phyloP scores from a whole-genome alignment of 2,329 filamentous ascomycete genomes.

The Pseudogymnoascus sp. region DNA sequence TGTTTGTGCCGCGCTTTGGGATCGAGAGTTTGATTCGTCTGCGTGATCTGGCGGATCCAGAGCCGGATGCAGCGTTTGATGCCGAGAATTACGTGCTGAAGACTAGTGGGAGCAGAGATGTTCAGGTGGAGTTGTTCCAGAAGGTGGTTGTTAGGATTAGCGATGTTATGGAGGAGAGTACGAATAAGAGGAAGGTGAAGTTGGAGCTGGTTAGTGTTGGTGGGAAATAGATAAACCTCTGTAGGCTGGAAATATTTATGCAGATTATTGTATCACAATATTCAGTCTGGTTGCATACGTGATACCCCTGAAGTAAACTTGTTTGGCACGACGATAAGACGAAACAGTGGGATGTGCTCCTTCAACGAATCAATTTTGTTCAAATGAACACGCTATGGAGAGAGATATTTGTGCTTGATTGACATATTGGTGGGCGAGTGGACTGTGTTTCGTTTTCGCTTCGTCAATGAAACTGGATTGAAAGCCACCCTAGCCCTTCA shows the following conservation, averaged over 20 bases:
- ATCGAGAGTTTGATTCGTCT: constrained; percentile 88
- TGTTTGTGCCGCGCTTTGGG: constrained; percentile 90
- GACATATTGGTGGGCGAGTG: neutral
- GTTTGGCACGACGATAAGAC: neutral
- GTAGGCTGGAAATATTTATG: neutral
- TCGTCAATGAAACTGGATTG: too few relatives aligned
- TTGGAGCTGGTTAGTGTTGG: constrained; percentile 51
- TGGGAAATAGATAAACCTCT: neutral
- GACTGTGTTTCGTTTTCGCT: neutral
- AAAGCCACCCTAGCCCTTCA: neutral
- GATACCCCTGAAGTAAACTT: neutral
- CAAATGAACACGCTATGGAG: neutral
- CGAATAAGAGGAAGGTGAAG: constrained; percentile 89
- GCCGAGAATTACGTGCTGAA: constrained; percentile 74
- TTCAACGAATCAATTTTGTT: neutral
- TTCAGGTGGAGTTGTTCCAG: constrained; percentile 77
- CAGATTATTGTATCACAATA: neutral
- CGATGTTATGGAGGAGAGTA: constrained; percentile 88
- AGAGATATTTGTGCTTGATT: neutral
- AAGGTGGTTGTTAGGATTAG: constrained; percentile 84
- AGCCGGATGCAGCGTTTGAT: constrained; percentile 77
- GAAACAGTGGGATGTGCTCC: neutral
- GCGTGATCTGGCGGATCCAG: constrained; percentile 70
- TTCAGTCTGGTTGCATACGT: neutral
- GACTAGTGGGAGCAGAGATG: constrained; percentile 46